These are phyloP conservation scores for Thraustochytrium striatum DNA, from an alignment of 352 stramenopile genomes.

Conservation along the genomic window DNA sequence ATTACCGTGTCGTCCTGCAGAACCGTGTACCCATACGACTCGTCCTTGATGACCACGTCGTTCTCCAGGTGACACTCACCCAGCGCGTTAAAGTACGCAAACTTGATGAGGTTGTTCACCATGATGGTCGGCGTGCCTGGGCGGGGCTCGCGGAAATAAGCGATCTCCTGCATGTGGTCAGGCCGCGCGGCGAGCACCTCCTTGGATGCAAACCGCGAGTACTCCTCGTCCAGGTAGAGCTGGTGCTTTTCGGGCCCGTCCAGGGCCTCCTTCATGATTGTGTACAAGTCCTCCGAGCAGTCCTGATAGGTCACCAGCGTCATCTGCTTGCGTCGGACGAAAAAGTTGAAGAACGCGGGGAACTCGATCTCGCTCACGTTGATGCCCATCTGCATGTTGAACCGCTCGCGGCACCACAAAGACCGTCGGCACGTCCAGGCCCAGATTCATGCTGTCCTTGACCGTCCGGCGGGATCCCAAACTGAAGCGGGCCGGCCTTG, in stretches of 20 bases:
- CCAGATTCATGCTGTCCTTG: constrained; percentile 91
- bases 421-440: constrained; percentile 81
- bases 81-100: constrained; percentile 37
- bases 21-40: constrained; percentile 34
- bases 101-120: constrained; percentile 30
- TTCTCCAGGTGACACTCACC: constrained; percentile 34
- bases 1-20: constrained; percentile 42
- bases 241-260: constrained; percentile 39
- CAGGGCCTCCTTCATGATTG: constrained; percentile 44
- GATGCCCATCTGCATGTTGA: constrained; percentile 88
- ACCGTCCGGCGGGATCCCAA: constrained; percentile 93
- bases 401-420: constrained; percentile 93
- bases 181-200: constrained; percentile 6
- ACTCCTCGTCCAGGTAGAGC: constrained; percentile 42
- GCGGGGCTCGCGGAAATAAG: constrained; percentile 17
- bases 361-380: constrained; percentile 96
- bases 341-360: constrained; percentile 94
- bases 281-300: constrained; percentile 39
- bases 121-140: constrained; percentile 38
- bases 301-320: constrained; percentile 44
- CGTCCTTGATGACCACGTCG: constrained; percentile 42
- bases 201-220: constrained; percentile 24
- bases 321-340: constrained; percentile 72
- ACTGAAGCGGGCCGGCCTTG: constrained; percentile 65
- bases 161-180: constrained; percentile 39